phyloP scores from a whole-genome alignment of 2,329 filamentous ascomycete genomes.

The Cyclaneusma minus region DNA sequence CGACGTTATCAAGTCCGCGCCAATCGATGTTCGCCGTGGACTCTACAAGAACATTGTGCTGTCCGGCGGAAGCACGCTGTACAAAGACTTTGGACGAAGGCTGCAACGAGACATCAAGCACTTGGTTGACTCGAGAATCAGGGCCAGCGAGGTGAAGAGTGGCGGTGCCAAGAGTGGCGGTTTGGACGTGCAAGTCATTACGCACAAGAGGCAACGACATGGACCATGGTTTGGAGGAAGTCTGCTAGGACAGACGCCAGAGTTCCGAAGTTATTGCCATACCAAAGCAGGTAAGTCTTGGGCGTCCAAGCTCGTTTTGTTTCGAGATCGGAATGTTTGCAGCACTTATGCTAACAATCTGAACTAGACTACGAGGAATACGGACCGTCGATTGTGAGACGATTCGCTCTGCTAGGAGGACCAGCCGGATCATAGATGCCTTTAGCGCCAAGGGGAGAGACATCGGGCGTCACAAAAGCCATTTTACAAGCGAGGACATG shows the following conservation, averaged over 20 bases:
- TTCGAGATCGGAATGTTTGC: conserved; percentile 1
- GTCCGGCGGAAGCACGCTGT: conserved; percentile 89
- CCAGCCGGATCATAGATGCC: conserved; percentile 57
- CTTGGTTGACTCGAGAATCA: conserved; percentile 82
- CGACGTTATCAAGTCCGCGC: conserved; percentile 90
- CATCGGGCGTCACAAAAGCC: no score
- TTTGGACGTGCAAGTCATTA: conserved; percentile 90
- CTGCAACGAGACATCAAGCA: conserved; percentile 96
- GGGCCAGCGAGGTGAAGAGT: conserved; percentile 79
- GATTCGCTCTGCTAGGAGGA: conserved; percentile 85
- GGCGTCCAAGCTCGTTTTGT: conserved; percentile 1
- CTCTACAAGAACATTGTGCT: conserved; percentile 99
- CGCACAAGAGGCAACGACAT: conserved; percentile 92
- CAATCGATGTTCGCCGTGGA: conserved; percentile 91
- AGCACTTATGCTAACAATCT: conserved; percentile 6
- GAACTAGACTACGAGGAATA: conserved; percentile 71
- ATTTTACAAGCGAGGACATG: no score
- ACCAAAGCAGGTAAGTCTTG: conserved; percentile 46
- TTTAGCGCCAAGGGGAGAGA: no score
- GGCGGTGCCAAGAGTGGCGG: conserved; percentile 88
- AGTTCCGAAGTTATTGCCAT: conserved; percentile 98
- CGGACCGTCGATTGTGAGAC: conserved; percentile 84
- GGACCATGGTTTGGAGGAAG: conserved; percentile 98
- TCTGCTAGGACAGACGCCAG: conserved; percentile 88
- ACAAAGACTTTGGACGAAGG: conserved; percentile 94